A percentile compares a stretch with the other conserved stretches of the same genome.
phyloP scores from a whole-genome alignment of 352 stramenopile genomes.

The Phytophthora ohioensis region DNA sequence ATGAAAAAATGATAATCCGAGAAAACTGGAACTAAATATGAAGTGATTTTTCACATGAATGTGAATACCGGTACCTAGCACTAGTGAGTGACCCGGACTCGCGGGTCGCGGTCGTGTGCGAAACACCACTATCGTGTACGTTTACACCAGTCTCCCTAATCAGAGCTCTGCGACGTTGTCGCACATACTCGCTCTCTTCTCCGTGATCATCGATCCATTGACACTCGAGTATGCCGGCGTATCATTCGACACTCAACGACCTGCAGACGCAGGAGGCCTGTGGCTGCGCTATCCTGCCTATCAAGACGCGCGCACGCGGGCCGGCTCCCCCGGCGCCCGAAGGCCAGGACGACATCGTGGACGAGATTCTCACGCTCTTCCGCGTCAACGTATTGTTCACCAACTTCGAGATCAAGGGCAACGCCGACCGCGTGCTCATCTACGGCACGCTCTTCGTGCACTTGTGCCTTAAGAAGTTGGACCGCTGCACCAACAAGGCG shows the following conservation, averaged over 20 bases:
- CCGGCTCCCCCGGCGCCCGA: slow-evolving; percentile 86
- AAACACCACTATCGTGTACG: slow-evolving; percentile 4
- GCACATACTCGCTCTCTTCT: slow-evolving; percentile 34
- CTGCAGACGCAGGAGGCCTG: slow-evolving; percentile 76
- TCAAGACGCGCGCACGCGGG: slow-evolving; percentile 90
- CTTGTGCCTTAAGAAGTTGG: slow-evolving; percentile 92
- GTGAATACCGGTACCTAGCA: too few relatives aligned
- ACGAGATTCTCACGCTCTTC: slow-evolving; percentile 94
- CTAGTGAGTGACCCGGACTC: too few relatives aligned
- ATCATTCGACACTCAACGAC: slow-evolving; percentile 92
- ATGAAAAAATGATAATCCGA: too few relatives aligned
- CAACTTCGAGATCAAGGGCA: slow-evolving; percentile 94
- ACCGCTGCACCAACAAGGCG: slow-evolving; percentile 80
- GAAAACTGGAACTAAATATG: too few relatives aligned
- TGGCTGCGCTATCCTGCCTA: slow-evolving; percentile 89
- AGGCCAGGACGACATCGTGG: slow-evolving; percentile 91
- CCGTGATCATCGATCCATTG: slow-evolving; percentile 8
- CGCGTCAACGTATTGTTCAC: slow-evolving; percentile 95
- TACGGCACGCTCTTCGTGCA: slow-evolving; percentile 95
- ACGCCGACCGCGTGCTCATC: slow-evolving; percentile 92
- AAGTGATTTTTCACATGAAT: too few relatives aligned
- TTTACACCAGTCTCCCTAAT: slow-evolving; percentile 26
- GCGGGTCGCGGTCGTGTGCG: background rate
- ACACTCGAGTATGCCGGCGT: slow-evolving; percentile 82
- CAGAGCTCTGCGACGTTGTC: slow-evolving; percentile 12